Evolutionary conservation across 345 rosid genomes (phyloP).

Genomic region (Lumnitzera racemosa): DNA sequence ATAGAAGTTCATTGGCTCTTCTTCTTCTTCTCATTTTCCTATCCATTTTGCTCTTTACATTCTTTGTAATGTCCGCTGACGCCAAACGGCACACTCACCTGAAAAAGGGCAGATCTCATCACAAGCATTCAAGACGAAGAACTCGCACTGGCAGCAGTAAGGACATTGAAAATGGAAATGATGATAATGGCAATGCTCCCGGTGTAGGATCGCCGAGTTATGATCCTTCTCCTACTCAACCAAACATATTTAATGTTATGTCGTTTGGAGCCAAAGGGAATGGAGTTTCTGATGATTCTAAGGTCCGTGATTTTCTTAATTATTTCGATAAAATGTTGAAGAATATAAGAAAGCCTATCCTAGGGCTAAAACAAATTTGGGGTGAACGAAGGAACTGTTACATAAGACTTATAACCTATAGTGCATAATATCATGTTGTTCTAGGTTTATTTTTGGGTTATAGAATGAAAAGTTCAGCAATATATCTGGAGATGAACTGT

Average conservation of each 20-base stretch:
- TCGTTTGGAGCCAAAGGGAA: slow-evolving; percentile 54
- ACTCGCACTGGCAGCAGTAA: slow-evolving; percentile 11
- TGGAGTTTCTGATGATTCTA: slow-evolving; percentile 54
- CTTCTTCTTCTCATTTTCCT: slow-evolving; percentile 11
- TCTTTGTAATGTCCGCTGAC: slow-evolving; percentile 22
- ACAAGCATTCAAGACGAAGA: slow-evolving; percentile 14
- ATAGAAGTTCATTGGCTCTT: slow-evolving; percentile 1
- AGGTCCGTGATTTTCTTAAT: slow-evolving; percentile 16
- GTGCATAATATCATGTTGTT: too few species aligned
- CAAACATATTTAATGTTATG: slow-evolving; percentile 30
- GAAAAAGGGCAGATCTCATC: slow-evolving; percentile 23
- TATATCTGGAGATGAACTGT: neutral
- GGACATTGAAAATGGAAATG: too few species aligned
- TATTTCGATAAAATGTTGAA: neutral
- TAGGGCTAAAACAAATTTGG: too few species aligned
- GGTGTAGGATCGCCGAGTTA: slow-evolving; percentile 18
- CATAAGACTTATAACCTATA: too few species aligned
- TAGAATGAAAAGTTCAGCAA: neutral
- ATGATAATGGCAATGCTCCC: neutral
- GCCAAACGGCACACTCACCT: slow-evolving; percentile 33
- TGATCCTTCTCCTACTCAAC: slow-evolving; percentile 8
- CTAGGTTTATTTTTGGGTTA: too few species aligned
- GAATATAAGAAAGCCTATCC: too few species aligned
- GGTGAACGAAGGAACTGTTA: too few species aligned
- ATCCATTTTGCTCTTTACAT: slow-evolving; percentile 12